Evolutionary conservation across 345 rosid species (phyloP), one percentile per base, ranked within the genome.

Genomic region (Psidium friedrichsthalianum): DNA sequence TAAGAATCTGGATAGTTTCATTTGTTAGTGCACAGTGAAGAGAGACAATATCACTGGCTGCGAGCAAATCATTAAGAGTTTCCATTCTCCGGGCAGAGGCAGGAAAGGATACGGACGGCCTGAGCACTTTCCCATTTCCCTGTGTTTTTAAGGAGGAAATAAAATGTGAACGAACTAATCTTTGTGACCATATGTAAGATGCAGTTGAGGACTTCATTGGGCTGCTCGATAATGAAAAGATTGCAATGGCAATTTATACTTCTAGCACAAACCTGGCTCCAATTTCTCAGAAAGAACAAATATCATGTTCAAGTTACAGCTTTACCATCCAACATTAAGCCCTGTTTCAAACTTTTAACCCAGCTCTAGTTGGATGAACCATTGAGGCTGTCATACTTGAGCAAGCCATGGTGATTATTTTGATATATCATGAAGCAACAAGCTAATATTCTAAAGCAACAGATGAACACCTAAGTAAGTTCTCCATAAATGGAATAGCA

Each of bases 41-140:
- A 5, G 99, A 98, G 82, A 98, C 92, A 83, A 96, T 94, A 87
- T 98, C 99, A 89, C 99, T 96, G 42, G 99, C 99, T 56, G 99
- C 98, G 27, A 96, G 92, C 85, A 98, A 90, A 93, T 98, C 99
- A 84, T 95, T 96, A 83, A 98, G 95, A 29, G 98, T 98, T 86
- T 98, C 99, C 99, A 98, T 98, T 89, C 97, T 94, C 81, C 98
- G 93, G 7, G 99, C 99, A 84, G 99, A 97, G 57, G 95, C 85
- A 78, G 99, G 99, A 89, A 98, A 98, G 74, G 93, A 90, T 51
- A 88, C 55, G 24, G 95, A 86, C 44, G 98, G 89, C 88, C 94
- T 89, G 87, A 91, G 85, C 87, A 86, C 87, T 74, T 91, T 92
- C 86, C 93, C 98, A 85, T 93, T 93, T 84, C 91, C 98, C 99